Base-by-base conservation (phyloP, 2,329 filamentous ascomycete genomes). In the Akanthomyces lecanii region DNA sequence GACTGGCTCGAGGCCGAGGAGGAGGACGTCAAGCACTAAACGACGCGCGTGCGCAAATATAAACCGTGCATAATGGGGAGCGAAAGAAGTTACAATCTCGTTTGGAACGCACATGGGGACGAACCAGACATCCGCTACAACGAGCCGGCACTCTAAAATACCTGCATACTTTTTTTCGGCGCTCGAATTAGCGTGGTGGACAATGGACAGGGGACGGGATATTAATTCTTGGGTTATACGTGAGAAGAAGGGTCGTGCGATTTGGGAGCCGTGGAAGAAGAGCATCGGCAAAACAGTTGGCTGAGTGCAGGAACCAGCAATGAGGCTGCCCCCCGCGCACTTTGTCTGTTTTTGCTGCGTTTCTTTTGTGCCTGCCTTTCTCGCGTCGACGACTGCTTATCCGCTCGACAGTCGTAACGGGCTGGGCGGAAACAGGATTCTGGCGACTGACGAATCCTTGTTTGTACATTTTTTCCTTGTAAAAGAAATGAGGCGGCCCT, bases 1-100 rank as follows among this genome's bases (percentile, higher is more conserved):
- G 80, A 88, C 80, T 97, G 92, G 91, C 90, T 96, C 71, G 92
- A 93, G 78, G 88, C 92, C 76, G 89, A 93, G 82, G 77, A 85
- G 73, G 85, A 85, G 73, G 85, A 84, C 69, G 78, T 80, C 62
- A 73, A 74, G 63, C 83, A 85, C 77, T 86, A 84, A 74, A 69
- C 18, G 18, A 55, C 53, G 23, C 5, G n/a, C 23, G 51, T 44
- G 25, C 56, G 12, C 42, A 47, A 2, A 18, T 42, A 54, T 30
- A 30, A 40, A 21, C 33, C 40, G 51, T 47, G 52, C 60, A 56
- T 48, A n/a, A 60, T 36, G 40, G n/a, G 51, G 45, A 14, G 38
- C 42, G 50, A 42, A 42, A 47, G 4, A 30, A 47, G 48, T 47
- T 45, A 45, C 44, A 33, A 61, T 48, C 21, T 54, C 50, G 25